Evolutionary conservation across 2,329 filamentous ascomycete species (phyloP), one percentile per base, ranked within the genome.

Genomic region (Bisporella sp.): DNA sequence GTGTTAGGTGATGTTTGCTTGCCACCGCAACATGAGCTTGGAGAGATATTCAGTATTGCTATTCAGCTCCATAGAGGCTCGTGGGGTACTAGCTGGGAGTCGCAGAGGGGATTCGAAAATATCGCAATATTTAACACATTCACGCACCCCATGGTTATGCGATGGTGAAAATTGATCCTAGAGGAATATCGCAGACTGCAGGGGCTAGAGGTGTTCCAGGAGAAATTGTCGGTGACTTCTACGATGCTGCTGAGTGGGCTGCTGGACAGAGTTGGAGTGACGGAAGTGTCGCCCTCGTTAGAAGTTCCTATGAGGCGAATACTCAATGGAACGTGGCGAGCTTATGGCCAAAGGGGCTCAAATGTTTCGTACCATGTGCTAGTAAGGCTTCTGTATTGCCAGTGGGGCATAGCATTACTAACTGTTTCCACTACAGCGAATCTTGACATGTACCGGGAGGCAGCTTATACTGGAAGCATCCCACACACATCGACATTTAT

Each of bases 271-370:
- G 52, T 1, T 67, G 65, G 65, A 65, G 62, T 21, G 64, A 62
- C 9, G 65, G 64, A 4, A 67, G 54, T 5, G 54, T 64, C 1
- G 65, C 63, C 1, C 61, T 68, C 57, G 61, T 61, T 3, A 65
- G 66, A 0, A 68, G 66, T 46, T 66, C 64, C 1, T 57, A 57
- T 31, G 46, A 54, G 5, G 59, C 57, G 1, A 58, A 55, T 49
- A 41, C 45, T 5, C 58, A 61, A 40, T 60, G 57, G 57, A 40
- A 33, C 29, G 52, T 56, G 6, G 55, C 57, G 4, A 42, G 39
- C 4, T 48, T 50, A 40, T 31, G 49, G 6, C 56, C 55, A 9
- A 56, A 56, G 31, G 44, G 42, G 30, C 41, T 54, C n/a, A 48
- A 47, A 28, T 45, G 48, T 35, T 42, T 54, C 31, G 46, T 49